phyloP scores from a whole-genome alignment of 495 filamentous ascomycete species.

The Terfezia claveryi region DNA sequence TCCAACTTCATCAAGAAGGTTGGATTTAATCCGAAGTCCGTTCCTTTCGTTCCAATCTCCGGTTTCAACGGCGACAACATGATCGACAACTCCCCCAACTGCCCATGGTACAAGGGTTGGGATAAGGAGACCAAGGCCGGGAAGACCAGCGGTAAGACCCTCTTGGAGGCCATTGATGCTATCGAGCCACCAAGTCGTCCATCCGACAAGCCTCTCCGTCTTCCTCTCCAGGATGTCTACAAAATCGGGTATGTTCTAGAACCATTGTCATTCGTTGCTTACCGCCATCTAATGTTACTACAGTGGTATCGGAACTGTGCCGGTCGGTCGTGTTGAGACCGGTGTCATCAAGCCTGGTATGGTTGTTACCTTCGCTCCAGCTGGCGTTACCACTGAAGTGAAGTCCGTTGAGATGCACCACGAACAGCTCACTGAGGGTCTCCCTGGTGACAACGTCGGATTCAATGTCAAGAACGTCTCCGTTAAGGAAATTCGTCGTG shows the following conservation, averaged over 20 bases:
- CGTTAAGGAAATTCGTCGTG: constrained; percentile 99
- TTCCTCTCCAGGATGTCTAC: constrained; percentile 99
- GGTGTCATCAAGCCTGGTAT: constrained; percentile 94
- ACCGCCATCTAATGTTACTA: too few species aligned
- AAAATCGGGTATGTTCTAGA: constrained; percentile 50
- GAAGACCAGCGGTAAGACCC: constrained; percentile 85
- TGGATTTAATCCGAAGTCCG: constrained; percentile 96
- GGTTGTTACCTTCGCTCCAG: constrained; percentile 89
- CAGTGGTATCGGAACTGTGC: constrained; percentile 89
- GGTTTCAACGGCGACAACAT: constrained; percentile 99
- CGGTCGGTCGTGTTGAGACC: constrained; percentile 99
- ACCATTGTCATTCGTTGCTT: neutral
- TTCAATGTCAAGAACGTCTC: constrained; percentile 99
- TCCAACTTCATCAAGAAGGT: constrained; percentile 99
- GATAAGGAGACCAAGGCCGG: constrained; percentile 94
- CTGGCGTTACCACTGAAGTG: constrained; percentile 99
- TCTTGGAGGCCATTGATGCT: constrained; percentile 94
- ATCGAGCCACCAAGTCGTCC: constrained; percentile 86
- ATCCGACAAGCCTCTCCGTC: constrained; percentile 95
- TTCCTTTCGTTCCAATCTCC: constrained; percentile 98
- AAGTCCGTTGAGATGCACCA: constrained; percentile 99
- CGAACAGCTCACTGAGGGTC: constrained; percentile 92
- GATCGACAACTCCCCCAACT: constrained; percentile 78
- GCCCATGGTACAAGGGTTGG: constrained; percentile 99
- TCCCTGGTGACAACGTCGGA: constrained; percentile 97